A percentile compares a stretch with the other conserved stretches of the same genome.
phyloP scores from a whole-genome alignment of 1,139 yeast species.

The Geotrichum europaeum region DNA sequence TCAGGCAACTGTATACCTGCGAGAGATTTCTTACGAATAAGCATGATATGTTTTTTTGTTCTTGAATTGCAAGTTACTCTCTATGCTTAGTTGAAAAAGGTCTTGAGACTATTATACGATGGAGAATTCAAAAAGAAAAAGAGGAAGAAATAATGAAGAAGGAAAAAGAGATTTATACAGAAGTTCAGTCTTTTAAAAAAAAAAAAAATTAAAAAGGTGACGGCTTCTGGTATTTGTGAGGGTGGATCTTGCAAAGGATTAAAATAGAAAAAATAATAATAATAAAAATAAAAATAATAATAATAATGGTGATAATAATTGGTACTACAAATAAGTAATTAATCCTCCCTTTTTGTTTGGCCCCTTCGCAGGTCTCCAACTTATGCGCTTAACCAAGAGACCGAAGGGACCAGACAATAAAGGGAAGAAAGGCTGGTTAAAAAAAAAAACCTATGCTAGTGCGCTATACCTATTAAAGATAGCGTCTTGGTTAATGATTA shows the following conservation, averaged over 20 bases:
- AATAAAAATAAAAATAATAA: background rate
- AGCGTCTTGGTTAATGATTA: background rate
- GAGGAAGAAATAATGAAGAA: background rate
- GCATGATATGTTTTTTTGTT: background rate
- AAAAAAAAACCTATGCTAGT: background rate
- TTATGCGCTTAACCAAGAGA: background rate
- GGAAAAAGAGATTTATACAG: background rate
- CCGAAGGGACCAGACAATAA: background rate
- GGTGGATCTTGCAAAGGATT: background rate
- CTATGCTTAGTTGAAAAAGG: background rate
- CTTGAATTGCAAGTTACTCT: background rate
- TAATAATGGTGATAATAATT: background rate
- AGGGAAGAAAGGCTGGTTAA: background rate
- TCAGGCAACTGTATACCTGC: slow-evolving; percentile 11
- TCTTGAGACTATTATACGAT: background rate
- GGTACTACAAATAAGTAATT: background rate
- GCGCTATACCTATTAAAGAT: too few species aligned
- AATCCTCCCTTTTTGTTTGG: background rate
- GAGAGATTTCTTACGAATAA: slow-evolving; percentile 10
- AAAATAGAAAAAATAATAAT: background rate
- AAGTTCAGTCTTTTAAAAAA: background rate
- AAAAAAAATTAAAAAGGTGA: background rate
- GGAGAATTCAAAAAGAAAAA: background rate
- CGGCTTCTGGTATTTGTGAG: background rate
- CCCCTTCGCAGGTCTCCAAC: background rate